Evolutionary conservation across 1,139 yeast species (phyloP).

Genomic region (Blastobotrys arbuscula): DNA sequence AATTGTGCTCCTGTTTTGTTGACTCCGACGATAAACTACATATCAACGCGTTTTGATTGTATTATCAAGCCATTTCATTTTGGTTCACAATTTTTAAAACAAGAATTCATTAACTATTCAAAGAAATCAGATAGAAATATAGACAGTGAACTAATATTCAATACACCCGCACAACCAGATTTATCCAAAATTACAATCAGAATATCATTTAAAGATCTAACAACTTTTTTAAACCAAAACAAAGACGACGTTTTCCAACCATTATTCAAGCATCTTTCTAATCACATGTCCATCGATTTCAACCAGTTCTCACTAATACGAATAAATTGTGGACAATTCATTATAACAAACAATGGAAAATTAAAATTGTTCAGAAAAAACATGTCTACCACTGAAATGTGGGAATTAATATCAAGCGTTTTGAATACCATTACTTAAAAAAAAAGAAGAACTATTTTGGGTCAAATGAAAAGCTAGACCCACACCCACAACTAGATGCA

Average conservation of each 20-base stretch:
- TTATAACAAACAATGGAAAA: constrained; percentile 21
- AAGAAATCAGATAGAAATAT: neutral
- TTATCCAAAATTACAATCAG: constrained; percentile 20
- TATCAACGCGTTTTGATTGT: constrained; percentile 18
- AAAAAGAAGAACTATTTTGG: constrained; percentile 30
- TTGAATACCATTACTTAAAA: constrained; percentile 3
- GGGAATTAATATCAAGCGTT: constrained; percentile 10
- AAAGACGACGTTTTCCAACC: constrained; percentile 14
- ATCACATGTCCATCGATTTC: constrained; percentile 19
- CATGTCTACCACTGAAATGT: constrained; percentile 4
- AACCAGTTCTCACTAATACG: constrained; percentile 17
- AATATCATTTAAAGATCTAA: constrained; percentile 19
- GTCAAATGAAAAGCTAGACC: constrained; percentile 88
- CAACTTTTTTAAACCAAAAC: constrained; percentile 5
- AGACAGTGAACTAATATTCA: constrained; percentile 20
- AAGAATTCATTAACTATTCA: neutral
- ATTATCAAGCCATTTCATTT: constrained; percentile 13
- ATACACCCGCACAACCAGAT: constrained; percentile 15
- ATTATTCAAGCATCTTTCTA: constrained; percentile 17
- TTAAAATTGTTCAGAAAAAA: constrained; percentile 18
- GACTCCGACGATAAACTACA: constrained; percentile 14
- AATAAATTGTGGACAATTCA: constrained; percentile 24
- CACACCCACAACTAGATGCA: constrained; percentile 93
- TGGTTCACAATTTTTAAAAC: constrained; percentile 9
- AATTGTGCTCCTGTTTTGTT: constrained; percentile 18